phyloP scores from a whole-genome alignment of 192 early-diverging fungal genomes.

The Helicostylum pulchrum region DNA sequence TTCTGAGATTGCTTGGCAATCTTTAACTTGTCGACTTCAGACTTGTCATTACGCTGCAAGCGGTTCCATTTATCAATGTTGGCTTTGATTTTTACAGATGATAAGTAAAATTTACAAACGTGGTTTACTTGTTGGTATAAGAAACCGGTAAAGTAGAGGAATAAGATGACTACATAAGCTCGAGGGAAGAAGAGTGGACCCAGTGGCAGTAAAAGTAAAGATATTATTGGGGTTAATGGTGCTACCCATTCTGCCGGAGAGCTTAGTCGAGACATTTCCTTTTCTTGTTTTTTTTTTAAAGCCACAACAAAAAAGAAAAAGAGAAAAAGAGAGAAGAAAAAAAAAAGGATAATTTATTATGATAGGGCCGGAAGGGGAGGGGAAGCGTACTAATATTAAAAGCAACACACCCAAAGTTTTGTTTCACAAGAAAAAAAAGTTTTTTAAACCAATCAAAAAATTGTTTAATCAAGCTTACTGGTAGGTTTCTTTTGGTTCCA shows the following conservation, averaged over 20 bases:
- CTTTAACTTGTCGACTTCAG: not conserved
- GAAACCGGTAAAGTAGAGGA: slow-evolving; percentile 43
- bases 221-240: slow-evolving; percentile 34
- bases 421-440: too few species aligned
- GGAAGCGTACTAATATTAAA: too few species aligned
- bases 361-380: too few species aligned
- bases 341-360: slow-evolving; percentile 1
- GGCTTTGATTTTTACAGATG: slow-evolving; percentile 37
- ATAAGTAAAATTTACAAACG: slow-evolving; percentile 44
- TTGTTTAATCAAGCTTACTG: slow-evolving; percentile 7
- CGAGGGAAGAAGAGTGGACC: slow-evolving; percentile 46
- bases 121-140: slow-evolving; percentile 46
- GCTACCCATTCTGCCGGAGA: slow-evolving; percentile 43
- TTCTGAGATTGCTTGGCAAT: not conserved
- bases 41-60: not conserved
- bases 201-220: slow-evolving; percentile 35
- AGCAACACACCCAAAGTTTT: too few species aligned
- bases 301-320: not conserved
- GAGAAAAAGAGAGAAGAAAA: slow-evolving; percentile 1
- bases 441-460: too few species aligned
- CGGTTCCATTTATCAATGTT: slow-evolving; percentile 41
- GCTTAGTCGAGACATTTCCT: slow-evolving; percentile 8
- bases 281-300: not conserved
- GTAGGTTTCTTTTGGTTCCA: slow-evolving; percentile 46
- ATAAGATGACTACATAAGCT: slow-evolving; percentile 40